A percentile compares a stretch with the other conserved stretches of the same genome.
Conservation (phyloP, 176 grass and related monocot species). For the Chloris gayana region DNA sequence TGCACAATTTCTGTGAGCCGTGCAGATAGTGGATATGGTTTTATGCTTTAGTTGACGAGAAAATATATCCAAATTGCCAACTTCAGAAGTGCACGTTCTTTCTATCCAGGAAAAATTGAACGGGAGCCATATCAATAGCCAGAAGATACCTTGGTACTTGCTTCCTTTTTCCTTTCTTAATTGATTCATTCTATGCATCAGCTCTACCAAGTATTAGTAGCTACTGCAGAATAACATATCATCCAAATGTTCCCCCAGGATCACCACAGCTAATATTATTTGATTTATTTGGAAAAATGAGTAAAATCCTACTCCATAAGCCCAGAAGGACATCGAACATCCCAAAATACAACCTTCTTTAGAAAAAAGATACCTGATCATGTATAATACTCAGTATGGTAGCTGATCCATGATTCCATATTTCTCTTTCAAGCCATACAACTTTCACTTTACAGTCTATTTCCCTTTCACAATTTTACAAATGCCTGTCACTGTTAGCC, state of each 20-base stretch:
- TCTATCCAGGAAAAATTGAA: constrained; percentile 44
- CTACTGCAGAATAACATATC: constrained; percentile 20
- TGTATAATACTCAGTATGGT: constrained; percentile 1
- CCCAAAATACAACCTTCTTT: neutral
- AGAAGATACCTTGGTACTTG: constrained; percentile 33
- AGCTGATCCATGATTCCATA: constrained; percentile 22
- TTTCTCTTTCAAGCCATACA: constrained; percentile 29
- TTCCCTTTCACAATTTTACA: constrained; percentile 44
- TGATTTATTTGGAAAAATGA: neutral
- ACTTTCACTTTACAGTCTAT: constrained; percentile 28
- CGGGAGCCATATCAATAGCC: constrained; percentile 20
- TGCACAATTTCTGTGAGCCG: neutral
- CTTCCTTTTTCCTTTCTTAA: constrained; percentile 25
- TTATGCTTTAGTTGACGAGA: constrained; percentile 28
- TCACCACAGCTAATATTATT: neutral
- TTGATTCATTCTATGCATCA: constrained; percentile 18
- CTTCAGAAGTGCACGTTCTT: constrained; percentile 37
- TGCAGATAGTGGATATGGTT: constrained; percentile 37
- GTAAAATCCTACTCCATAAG: neutral
- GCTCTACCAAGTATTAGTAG: constrained; percentile 34
- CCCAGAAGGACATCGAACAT: constrained; percentile 19
- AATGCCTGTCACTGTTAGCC: constrained; percentile 87
- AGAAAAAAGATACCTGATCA: constrained; percentile 13
- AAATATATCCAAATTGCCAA: constrained; percentile 43
- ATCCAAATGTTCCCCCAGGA: constrained; percentile 1